phyloP scores from a whole-genome alignment of 176 grass and related monocot species.

The Dactylis glomerata region DNA sequence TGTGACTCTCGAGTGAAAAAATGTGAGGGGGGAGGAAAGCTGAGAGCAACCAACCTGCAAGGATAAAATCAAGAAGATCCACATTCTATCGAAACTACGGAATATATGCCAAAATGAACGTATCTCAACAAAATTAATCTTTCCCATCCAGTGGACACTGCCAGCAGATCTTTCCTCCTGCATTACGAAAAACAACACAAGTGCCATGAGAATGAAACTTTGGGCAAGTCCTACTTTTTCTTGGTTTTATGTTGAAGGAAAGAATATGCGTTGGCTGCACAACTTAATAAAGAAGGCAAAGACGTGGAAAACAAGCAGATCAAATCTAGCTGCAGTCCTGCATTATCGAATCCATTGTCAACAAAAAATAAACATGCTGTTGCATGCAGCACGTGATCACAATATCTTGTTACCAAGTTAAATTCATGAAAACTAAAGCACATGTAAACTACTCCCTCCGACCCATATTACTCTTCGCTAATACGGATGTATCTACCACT shows the following conservation, averaged over 20 bases:
- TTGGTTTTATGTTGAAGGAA: not conserved
- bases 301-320: conserved; percentile 9
- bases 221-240: conserved; percentile 6
- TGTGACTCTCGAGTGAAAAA: conserved; percentile 9
- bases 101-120: conserved; percentile 99
- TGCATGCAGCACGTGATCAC: not conserved
- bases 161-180: conserved; percentile 53
- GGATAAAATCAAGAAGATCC: conserved; percentile 95
- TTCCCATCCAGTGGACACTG: conserved; percentile 81
- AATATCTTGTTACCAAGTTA: not conserved
- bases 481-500: too few species aligned
- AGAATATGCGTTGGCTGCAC: not conserved
- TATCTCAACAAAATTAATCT: conserved; percentile 99
- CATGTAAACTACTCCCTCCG: not conserved
- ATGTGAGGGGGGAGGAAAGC: not conserved
- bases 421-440: not conserved
- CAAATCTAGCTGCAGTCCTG: not conserved
- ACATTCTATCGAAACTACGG: conserved; percentile 98
- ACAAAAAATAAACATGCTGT: not conserved
- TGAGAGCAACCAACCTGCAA: conserved; percentile 62
- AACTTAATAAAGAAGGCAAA: not conserved
- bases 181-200: not conserved
- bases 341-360: not conserved
- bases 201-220: not conserved
- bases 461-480: too few species aligned